These are phyloP conservation scores for Verticillium albo-atrum DNA, from an alignment of 2,329 filamentous ascomycete species.

Conservation along the genomic window DNA sequence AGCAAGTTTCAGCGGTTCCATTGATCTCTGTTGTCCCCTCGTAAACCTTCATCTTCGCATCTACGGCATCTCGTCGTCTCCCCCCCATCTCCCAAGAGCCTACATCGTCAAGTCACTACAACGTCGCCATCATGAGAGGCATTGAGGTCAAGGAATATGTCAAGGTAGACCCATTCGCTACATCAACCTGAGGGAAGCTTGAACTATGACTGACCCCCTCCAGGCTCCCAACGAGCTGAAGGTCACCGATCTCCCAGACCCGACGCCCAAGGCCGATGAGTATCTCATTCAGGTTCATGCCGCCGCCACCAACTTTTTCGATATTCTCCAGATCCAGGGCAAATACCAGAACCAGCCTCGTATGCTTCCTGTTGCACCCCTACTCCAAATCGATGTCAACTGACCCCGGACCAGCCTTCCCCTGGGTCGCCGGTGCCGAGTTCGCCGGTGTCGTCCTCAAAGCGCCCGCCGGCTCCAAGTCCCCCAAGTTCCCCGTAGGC, in stretches of 20 bases:
- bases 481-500: slow-evolving; percentile 67
- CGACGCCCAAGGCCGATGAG: slow-evolving; percentile 64
- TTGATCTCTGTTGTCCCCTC: background rate
- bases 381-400: background rate
- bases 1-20: background rate
- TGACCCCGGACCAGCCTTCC: slow-evolving; percentile 50
- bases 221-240: slow-evolving; percentile 76
- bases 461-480: slow-evolving; percentile 47
- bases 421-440: slow-evolving; percentile 83
- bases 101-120: no score
- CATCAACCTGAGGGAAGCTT: background rate
- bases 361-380: slow-evolving; percentile 15
- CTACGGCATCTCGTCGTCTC: background rate
- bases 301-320: slow-evolving; percentile 92
- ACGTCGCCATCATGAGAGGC: slow-evolving; percentile 62
- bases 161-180: slow-evolving; percentile 46
- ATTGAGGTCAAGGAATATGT: slow-evolving; percentile 73
- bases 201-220: background rate
- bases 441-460: slow-evolving; percentile 77
- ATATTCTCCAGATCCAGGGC: slow-evolving; percentile 89
- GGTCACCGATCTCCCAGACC: slow-evolving; percentile 71
- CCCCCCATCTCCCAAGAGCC: background rate
- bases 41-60: background rate
- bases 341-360: slow-evolving; percentile 91
- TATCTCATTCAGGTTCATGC: slow-evolving; percentile 87